Evolutionary conservation across 345 rosid genomes (phyloP).

Genomic region (Moricandia moricandioides): DNA sequence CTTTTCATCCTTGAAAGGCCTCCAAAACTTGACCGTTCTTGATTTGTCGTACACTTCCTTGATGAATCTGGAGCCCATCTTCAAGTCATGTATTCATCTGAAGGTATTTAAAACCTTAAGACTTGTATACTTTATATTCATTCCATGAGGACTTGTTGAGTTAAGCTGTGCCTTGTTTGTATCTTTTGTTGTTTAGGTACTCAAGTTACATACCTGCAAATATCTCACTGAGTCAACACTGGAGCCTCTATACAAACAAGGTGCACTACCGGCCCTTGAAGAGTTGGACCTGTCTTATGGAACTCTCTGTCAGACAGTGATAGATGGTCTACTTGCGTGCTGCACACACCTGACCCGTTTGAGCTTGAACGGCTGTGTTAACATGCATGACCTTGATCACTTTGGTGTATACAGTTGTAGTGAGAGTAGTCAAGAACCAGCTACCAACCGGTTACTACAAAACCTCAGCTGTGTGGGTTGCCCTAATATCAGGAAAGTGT

Average conservation of each 20-base stretch:
- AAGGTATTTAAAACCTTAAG: conserved; percentile 52
- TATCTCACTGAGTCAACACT: conserved; percentile 76
- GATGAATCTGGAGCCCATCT: conserved; percentile 74
- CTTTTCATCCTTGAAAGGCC: conserved; percentile 61
- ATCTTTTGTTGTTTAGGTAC: conserved; percentile 47
- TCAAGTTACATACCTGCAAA: conserved; percentile 93
- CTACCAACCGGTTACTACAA: conserved; percentile 67
- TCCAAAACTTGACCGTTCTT: conserved; percentile 58
- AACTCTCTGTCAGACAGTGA: conserved; percentile 81
- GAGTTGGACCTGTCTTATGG: conserved; percentile 95
- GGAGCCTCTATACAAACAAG: conserved; percentile 85
- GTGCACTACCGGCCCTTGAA: conserved; percentile 70
- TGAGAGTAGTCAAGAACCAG: conserved; percentile 39
- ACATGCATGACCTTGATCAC: conserved; percentile 84
- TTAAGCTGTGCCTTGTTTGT: background rate
- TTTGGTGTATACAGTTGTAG: conserved; percentile 29
- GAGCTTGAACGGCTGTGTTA: conserved; percentile 87
- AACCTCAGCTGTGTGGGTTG: conserved; percentile 94
- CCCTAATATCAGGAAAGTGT: conserved; percentile 81
- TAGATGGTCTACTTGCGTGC: conserved; percentile 88
- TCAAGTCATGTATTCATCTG: conserved; percentile 72
- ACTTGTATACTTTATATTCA: background rate
- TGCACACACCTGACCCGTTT: conserved; percentile 89
- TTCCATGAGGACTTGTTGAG: background rate
- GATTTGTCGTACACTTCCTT: conserved; percentile 91